Evolutionary conservation across 768 basidiomycete genomes (phyloP).

Genomic region (Podaxis sp.): DNA sequence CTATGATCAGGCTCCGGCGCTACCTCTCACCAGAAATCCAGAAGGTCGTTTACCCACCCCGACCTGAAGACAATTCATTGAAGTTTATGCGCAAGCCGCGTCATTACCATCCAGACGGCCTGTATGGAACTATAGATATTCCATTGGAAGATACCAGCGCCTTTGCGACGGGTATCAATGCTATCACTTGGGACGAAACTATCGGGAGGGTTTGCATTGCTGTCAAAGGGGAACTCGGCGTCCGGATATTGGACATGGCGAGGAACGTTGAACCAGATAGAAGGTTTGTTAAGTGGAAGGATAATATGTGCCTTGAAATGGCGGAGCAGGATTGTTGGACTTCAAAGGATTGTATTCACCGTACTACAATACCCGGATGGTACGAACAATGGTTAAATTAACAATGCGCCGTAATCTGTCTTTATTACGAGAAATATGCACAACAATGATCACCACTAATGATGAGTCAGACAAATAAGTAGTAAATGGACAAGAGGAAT

Average conservation of each 20-base stretch:
- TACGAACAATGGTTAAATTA: background rate
- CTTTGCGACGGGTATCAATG: constrained; percentile 31
- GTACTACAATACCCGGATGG: background rate
- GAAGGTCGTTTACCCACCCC: background rate
- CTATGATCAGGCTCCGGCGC: constrained; percentile 35
- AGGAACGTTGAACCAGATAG: constrained; percentile 24
- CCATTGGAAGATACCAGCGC: constrained; percentile 14
- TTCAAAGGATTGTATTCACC: constrained; percentile 5
- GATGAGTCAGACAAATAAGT: constrained; percentile 1
- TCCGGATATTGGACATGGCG: constrained; percentile 52
- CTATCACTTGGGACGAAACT: constrained; percentile 65
- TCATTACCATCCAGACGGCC: background rate
- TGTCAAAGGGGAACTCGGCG: constrained; percentile 33
- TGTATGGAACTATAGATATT: constrained; percentile 9
- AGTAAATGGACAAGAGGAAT: background rate
- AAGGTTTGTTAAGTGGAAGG: constrained; percentile 30
- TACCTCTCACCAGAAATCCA: constrained; percentile 30
- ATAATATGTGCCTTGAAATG: constrained; percentile 16
- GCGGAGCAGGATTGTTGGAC: constrained; percentile 2
- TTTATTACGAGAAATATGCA: background rate
- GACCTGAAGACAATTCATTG: constrained; percentile 7
- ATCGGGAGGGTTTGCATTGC: constrained; percentile 59
- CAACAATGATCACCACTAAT: background rate
- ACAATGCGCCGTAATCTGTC: background rate
- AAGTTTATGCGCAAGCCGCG: constrained; percentile 8